Conservation (phyloP, 2,329 filamentous ascomycete genomes). For the Aureobasidium leucospermi region DNA sequence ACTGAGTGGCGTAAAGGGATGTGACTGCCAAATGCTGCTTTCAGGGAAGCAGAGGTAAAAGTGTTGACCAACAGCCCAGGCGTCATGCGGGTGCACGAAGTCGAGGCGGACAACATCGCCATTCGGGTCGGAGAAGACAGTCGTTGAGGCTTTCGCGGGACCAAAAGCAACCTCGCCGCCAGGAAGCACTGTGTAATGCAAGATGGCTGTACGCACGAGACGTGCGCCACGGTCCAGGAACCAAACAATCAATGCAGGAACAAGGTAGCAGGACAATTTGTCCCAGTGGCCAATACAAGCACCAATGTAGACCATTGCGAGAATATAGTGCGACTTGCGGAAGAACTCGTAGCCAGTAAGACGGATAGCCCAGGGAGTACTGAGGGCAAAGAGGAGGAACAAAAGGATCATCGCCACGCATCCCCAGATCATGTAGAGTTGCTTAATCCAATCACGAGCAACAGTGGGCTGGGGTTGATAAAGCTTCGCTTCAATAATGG, state of each 20-base stretch:
- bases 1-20: constrained; percentile 61
- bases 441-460: constrained; percentile 49
- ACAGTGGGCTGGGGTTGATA: constrained; percentile 65
- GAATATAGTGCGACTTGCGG: constrained; percentile 63
- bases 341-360: constrained; percentile 71
- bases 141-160: constrained; percentile 49
- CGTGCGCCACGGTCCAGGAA: constrained; percentile 56
- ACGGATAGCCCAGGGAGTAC: constrained; percentile 52
- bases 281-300: constrained; percentile 71
- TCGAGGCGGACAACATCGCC: constrained; percentile 61
- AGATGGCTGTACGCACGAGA: constrained; percentile 48
- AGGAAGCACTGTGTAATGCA: constrained; percentile 47
- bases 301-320: constrained; percentile 67
- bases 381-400: constrained; percentile 53
- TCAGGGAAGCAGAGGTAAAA: constrained; percentile 64
- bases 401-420: constrained; percentile 60
- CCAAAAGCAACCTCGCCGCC: constrained; percentile 53
- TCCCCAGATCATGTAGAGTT: constrained; percentile 68
- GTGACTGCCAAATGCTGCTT: constrained; percentile 62
- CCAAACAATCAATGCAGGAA: constrained; percentile 59
- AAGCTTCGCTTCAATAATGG: constrained; percentile 55
- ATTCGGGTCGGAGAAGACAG: constrained; percentile 48
- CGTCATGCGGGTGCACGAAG: constrained; percentile 51
- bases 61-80: constrained; percentile 62
- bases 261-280: constrained; percentile 59